Evolutionary conservation across 2,329 filamentous ascomycete species (phyloP), one percentile per base, ranked within the genome.

Genomic region (Calonectria pseudoturangicola): DNA sequence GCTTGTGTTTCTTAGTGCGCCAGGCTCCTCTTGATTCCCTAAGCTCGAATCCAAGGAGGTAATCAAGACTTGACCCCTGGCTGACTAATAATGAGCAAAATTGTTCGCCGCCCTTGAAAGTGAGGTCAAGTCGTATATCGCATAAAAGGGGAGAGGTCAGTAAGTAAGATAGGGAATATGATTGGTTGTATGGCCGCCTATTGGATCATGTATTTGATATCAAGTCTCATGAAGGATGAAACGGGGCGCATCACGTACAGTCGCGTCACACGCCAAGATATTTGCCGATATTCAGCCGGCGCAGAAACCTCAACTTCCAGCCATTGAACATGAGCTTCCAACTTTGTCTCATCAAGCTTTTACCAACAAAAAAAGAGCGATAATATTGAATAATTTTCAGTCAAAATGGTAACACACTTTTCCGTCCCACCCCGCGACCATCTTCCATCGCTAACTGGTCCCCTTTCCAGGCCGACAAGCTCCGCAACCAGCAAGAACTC

Each of bases 401-500:
- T 75, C 67, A 76, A 28, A 68, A 83, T 83, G 81, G 81, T 82
- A 7, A 2, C 28, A 25, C 6, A 7, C 2, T 4, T 13, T 16
- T 15, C 2, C 16, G 30, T 8, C 15, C 1, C 6, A 21, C 18
- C 15, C 2, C 15, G 43, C 41, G 15, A 13, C 15, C 12, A 45
- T 47, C 21, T 36, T 27, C 21, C 27, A 4, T 33, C 2, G 15
- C 73, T 76, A 58, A 78, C 70, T 8, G 18, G 4, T 33, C 25
- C 16, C n/a, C 12, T 30, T 21, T 7, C 9, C 60, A 93, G 97
- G 97, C 97, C 85, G 97, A 99, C 88, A 99, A 99, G 87, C 94
- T 99, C 77, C 96, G 97, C 83, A 97, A 95, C 12, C 95, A 98
- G 80, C 97, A 99, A 86, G 97, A 99, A 85, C 96, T 99, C 82